Evolutionary conservation across 2,329 filamentous ascomycete genomes (phyloP), one percentile per base, ranked within the genome.

Genomic region (Sordariomycetes sp.): DNA sequence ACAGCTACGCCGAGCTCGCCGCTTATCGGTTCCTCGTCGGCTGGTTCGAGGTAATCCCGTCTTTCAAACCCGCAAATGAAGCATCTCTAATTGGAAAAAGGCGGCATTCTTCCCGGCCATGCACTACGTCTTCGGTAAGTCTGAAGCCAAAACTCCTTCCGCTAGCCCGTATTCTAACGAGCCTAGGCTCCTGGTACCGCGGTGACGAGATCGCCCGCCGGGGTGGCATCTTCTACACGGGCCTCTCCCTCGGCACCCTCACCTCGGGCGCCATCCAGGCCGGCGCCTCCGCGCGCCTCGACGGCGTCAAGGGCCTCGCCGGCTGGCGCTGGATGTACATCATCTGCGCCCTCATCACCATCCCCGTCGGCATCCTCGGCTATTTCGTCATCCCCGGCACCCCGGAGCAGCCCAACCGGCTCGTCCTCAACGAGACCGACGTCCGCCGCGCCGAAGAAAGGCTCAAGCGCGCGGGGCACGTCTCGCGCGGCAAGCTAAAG

Each of bases 311-410:
- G 25, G 77, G 77, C 0, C 67, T 79, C 0, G 71, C 71, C 1
- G 77, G 76, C 0, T 79, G 77, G 76, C 67, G 77, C n/a, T 83
- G 79, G 80, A 78, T 82, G 70, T 82, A 81, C 62, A 77, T 80
- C 53, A 78, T 81, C 64, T 74, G 73, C 56, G 70, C 77, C 3
- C 59, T 82, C 5, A 79, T 83, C 59, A 83, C 81, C 1, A 76
- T 83, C 14, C 78, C 79, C 0, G 68, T 82, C 3, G 78, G 76
- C 0, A 68, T 82, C 4, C 61, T 78, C 0, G 79, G 80, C 0
- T 75, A 74, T 52, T 72, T 81, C 32, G 65, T 82, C 5, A 70
- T 81, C 12, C 80, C 80, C 0, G 79, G 79, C 22, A 69, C 65
- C 0, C 63, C 61, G 69, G 28, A 78, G 40, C 75, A 71, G 58